Evolutionary conservation across 495 filamentous ascomycete genomes (phyloP).

Genomic region (Penicillium chermesinum): DNA sequence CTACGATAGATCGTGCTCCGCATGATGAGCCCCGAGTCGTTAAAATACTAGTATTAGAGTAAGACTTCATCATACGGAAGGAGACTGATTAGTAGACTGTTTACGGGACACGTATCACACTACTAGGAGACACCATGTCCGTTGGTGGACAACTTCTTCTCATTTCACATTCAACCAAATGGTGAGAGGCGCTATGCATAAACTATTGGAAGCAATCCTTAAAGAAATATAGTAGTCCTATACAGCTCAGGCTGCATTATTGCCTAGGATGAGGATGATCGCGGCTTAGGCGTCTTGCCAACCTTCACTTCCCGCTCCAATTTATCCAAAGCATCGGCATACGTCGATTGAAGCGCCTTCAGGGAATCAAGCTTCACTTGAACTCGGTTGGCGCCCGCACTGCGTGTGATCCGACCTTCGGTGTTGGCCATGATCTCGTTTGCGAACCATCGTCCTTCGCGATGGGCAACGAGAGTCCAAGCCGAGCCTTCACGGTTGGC

Average conservation of each 20-base stretch:
- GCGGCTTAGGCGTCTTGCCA: not conserved
- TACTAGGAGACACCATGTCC: too few species aligned
- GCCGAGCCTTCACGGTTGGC: conserved; percentile 72
- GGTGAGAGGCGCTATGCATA: conserved; percentile 11
- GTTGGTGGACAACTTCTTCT: too few species aligned
- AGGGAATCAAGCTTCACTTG: conserved; percentile 36
- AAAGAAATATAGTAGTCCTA: not conserved
- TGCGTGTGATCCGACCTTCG: conserved; percentile 41
- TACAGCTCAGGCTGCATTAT: not conserved
- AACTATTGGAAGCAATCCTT: conserved; percentile 1
- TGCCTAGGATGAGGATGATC: not conserved
- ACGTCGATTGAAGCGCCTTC: conserved; percentile 50
- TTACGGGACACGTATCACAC: too few species aligned
- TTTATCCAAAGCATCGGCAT: conserved; percentile 52
- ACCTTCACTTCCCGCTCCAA: conserved; percentile 41
- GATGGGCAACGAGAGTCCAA: conserved; percentile 73
- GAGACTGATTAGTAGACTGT: too few species aligned
- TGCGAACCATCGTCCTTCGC: conserved; percentile 84
- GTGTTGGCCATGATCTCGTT: conserved; percentile 58
- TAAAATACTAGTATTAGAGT: too few species aligned
- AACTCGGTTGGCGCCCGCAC: conserved; percentile 39
- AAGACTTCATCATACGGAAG: too few species aligned
- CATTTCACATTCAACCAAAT: too few species aligned
- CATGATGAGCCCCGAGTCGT: too few species aligned
- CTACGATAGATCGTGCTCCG: too few species aligned